Conservation (phyloP, 345 rosid species). For the Murraya paniculata region DNA sequence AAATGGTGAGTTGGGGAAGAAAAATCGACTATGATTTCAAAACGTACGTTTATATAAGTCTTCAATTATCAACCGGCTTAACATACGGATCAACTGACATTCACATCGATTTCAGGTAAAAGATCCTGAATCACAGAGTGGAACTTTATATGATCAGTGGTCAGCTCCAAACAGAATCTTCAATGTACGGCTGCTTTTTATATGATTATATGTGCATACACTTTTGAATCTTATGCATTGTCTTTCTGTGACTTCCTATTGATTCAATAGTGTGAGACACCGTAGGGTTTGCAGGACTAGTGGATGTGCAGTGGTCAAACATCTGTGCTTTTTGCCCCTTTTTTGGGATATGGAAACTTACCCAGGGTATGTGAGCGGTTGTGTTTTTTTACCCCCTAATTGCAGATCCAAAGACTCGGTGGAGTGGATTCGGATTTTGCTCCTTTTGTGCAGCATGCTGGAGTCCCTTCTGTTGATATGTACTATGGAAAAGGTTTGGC, state of each 20-base stretch:
- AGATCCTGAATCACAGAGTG: constrained; percentile 66
- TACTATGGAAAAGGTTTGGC: constrained; percentile 84
- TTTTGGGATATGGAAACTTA: constrained; percentile 9
- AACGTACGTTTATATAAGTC: neutral
- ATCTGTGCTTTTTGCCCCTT: neutral
- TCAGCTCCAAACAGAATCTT: constrained; percentile 38
- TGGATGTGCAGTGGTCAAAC: neutral
- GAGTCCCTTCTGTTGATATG: constrained; percentile 82
- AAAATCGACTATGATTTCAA: neutral
- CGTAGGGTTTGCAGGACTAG: neutral
- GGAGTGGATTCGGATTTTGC: constrained; percentile 91
- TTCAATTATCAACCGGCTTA: neutral
- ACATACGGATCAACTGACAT: neutral
- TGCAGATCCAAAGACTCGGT: constrained; percentile 82
- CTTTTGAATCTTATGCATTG: neutral
- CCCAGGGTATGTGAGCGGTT: constrained; percentile 1
- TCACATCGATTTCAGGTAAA: constrained; percentile 43
- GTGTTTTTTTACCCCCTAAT: constrained; percentile 3
- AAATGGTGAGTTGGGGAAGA: constrained; percentile 42
- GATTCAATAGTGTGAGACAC: neutral
- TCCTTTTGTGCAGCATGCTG: constrained; percentile 93
- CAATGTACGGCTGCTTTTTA: constrained; percentile 31
- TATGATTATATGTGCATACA: neutral
- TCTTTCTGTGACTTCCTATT: neutral
- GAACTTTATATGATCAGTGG: constrained; percentile 66